Base-by-base conservation (phyloP, 441 rosid genomes). In the Bocquillonia castaneifolia region DNA sequence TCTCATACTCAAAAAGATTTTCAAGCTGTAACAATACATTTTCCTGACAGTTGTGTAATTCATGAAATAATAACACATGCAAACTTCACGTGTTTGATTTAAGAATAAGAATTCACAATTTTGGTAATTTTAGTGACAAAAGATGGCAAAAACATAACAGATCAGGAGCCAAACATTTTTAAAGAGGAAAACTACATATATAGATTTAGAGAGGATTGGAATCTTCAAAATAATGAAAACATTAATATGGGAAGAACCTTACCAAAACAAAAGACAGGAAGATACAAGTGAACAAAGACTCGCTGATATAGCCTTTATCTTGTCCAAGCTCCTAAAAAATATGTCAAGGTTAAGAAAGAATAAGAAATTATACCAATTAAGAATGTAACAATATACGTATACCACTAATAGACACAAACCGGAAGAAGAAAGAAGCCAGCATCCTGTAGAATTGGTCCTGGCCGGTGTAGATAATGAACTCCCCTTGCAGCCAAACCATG, bases 401-500 rank as follows among this genome's bases (percentile, higher is more conserved):
- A 28, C 28, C 23, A 68, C 59, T 42, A 6, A 34, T 34, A 2
- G 26, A 61, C 68, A 87, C 90, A 59, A 57, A 94, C 99, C 81
- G 98, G 97, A 77, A 94, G 94, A 62, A 95, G 67, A 64, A 82
- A 71, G 87, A 90, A 94, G 2, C 98, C 99, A 63, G 82, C 84
- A 78, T 94, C 99, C 81, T 90, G 96, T 59, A 94, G 89, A 3
- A 76, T 79, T 18, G 96, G 96, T 31, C 97, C 99, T 0, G 98
- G 93, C 68, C 81, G 86, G 74, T 95, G 99, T 62, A 95, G 66
- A 79, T 89, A 95, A 80, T 92, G 99, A 68, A 95, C 96, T 77
- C 99, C 99, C 63, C 89, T 80, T 31, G 99, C 98, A 77, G 99
- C 93, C 76, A 92, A 79, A 69, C 99, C 98, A 82, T 94, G 99